Conservation (phyloP, 2,329 filamentous ascomycete genomes). For the Dactylellina sp. region DNA sequence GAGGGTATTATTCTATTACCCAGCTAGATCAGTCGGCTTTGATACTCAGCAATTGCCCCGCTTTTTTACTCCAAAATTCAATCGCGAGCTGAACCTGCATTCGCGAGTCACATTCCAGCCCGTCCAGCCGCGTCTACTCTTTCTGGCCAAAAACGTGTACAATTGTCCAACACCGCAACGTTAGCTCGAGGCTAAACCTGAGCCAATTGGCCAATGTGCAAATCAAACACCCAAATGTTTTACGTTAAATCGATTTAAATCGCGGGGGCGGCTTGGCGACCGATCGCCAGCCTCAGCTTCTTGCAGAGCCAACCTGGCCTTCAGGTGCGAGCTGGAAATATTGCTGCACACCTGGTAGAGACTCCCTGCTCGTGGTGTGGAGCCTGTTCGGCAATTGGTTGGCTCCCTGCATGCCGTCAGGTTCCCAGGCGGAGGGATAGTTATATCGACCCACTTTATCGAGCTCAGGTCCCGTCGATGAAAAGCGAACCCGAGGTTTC, state of each 20-base stretch:
- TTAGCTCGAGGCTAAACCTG: not conserved
- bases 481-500: too few relatives aligned
- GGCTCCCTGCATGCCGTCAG: not conserved
- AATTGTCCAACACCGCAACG: not conserved
- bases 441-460: too few relatives aligned
- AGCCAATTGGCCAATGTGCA: not conserved
- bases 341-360: slow-evolving; percentile 8
- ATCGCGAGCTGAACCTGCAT: not conserved
- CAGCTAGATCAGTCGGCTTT: too few relatives aligned
- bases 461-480: not conserved
- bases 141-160: not conserved
- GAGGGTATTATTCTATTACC: too few relatives aligned
- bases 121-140: slow-evolving; percentile 10
- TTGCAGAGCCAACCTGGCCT: not conserved
- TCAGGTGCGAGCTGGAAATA: not conserved
- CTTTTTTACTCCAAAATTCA: not conserved
- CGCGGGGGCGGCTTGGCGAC: slow-evolving; percentile 12
- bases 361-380: not conserved
- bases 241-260: slow-evolving; percentile 12
- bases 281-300: not conserved
- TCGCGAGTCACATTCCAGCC: slow-evolving; percentile 6
- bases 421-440: too few relatives aligned
- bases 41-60: not conserved
- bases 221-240: not conserved
- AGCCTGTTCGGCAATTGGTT: not conserved